These are phyloP conservation scores for Pleurotus giganteus DNA, from an alignment of 768 basidiomycete genomes.

Conservation along the genomic window DNA sequence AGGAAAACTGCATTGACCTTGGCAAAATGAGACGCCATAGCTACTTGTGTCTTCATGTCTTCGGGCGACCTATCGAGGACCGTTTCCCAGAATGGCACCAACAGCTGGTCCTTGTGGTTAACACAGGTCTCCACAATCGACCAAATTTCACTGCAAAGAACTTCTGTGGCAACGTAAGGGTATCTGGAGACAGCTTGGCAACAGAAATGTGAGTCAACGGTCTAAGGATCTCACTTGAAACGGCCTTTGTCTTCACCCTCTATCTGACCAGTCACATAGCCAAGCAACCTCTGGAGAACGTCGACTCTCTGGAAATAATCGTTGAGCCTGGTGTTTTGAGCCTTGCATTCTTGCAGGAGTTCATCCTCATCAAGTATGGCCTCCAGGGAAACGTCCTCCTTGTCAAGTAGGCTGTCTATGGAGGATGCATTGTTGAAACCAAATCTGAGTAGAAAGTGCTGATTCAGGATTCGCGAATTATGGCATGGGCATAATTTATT, in stretches of 20 bases:
- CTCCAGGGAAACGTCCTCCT: conserved; percentile 87
- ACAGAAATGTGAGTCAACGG: conserved; percentile 9
- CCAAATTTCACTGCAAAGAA: conserved; percentile 95
- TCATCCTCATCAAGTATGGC: conserved; percentile 93
- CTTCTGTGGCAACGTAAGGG: conserved; percentile 90
- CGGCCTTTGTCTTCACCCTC: conserved; percentile 75
- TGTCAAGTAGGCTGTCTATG: conserved; percentile 88
- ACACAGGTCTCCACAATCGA: conserved; percentile 90
- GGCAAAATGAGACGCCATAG: conserved; percentile 91
- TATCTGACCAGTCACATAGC: conserved; percentile 85
- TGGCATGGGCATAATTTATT: conserved; percentile 12
- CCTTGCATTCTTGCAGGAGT: conserved; percentile 92
- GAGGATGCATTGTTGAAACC: conserved; percentile 86
- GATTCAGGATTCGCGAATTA: conserved; percentile 13
- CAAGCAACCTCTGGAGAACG: conserved; percentile 75
- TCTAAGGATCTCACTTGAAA: conserved; percentile 66
- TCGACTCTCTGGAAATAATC: conserved; percentile 84
- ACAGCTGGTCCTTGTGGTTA: conserved; percentile 63
- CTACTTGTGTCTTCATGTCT: conserved; percentile 83
- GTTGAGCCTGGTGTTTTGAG: conserved; percentile 86
- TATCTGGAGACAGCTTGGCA: conserved; percentile 50
- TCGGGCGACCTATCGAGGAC: conserved; percentile 78
- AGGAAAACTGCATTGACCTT: conserved; percentile 90
- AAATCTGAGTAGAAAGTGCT: conserved; percentile 59
- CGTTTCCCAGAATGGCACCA: conserved; percentile 90